phyloP scores from a whole-genome alignment of 2,329 filamentous ascomycete species.

The Neocucurbitaria cava region DNA sequence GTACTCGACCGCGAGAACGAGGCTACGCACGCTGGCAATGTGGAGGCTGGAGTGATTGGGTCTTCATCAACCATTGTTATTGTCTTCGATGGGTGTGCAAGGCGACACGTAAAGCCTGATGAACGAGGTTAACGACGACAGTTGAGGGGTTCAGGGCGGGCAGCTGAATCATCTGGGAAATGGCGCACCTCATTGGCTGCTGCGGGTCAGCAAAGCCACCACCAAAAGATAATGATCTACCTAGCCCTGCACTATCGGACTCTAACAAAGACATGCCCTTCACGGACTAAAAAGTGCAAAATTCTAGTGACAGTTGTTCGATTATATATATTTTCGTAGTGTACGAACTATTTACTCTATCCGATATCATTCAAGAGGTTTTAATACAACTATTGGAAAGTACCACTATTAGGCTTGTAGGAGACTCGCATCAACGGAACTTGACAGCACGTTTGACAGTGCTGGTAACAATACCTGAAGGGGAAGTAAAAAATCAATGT shows the following conservation, averaged over 20 bases:
- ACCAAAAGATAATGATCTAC: neutral
- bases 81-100: constrained; percentile 5
- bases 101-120: neutral
- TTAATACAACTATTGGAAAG: too few relatives aligned
- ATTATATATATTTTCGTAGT: too few relatives aligned
- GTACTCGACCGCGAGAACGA: constrained; percentile 15
- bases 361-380: too few relatives aligned
- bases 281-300: too few relatives aligned
- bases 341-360: too few relatives aligned
- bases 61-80: constrained; percentile 13
- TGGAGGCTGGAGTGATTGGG: constrained; percentile 11
- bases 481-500: too few relatives aligned
- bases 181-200: constrained; percentile 8
- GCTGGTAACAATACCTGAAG: too few relatives aligned
- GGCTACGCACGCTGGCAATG: constrained; percentile 10
- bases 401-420: too few relatives aligned
- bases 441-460: too few relatives aligned
- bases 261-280: neutral
- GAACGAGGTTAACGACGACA: neutral
- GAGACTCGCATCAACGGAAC: too few relatives aligned
- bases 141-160: constrained; percentile 4
- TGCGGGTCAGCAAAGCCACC: constrained; percentile 2
- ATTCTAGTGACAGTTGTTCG: too few relatives aligned
- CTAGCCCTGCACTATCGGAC: neutral
- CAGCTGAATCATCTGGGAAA: constrained; percentile 4